Percentiles rank a stretch among this genome's conserved stretches.
Conservation (phyloP, 225 moss, liverwort and hornwort species). For the Climacium dendroides region DNA sequence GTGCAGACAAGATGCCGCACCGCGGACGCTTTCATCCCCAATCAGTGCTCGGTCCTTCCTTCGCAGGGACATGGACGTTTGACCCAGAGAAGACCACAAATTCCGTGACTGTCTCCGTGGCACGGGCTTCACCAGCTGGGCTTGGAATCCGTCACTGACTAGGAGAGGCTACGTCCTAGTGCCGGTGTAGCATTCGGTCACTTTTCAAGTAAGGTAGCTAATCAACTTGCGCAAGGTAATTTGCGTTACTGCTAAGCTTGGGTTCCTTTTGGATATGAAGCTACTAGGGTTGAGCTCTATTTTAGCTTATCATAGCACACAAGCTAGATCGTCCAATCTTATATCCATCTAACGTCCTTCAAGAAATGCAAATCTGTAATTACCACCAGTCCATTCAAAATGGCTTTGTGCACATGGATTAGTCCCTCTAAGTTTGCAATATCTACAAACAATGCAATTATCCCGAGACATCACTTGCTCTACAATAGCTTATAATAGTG, state of each 20-base stretch:
- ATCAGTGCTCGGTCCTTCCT: background rate
- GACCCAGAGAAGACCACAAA: too few species aligned
- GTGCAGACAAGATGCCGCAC: background rate
- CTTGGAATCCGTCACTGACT: too few species aligned
- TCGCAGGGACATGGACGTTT: background rate
- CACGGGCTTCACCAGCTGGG: background rate
- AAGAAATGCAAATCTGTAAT: too few species aligned
- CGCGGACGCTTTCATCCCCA: background rate
- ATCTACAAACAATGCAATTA: too few species aligned
- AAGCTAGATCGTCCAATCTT: fast-evolving
- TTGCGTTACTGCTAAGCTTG: background rate
- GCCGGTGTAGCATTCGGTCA: background rate
- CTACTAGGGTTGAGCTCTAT: background rate
- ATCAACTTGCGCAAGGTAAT: background rate
- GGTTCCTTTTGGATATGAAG: too few species aligned
- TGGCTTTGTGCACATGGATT: too few species aligned
- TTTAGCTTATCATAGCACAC: background rate
- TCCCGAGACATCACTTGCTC: too few species aligned
- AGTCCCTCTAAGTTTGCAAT: too few species aligned
- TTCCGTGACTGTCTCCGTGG: too few species aligned
- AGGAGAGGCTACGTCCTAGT: too few species aligned
- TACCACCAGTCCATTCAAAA: too few species aligned
- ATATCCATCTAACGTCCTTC: background rate
- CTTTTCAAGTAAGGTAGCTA: background rate
- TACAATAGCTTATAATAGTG: too few species aligned